Evolutionary conservation across 768 basidiomycete species (phyloP).

Genomic region (Leccinum obscurum): DNA sequence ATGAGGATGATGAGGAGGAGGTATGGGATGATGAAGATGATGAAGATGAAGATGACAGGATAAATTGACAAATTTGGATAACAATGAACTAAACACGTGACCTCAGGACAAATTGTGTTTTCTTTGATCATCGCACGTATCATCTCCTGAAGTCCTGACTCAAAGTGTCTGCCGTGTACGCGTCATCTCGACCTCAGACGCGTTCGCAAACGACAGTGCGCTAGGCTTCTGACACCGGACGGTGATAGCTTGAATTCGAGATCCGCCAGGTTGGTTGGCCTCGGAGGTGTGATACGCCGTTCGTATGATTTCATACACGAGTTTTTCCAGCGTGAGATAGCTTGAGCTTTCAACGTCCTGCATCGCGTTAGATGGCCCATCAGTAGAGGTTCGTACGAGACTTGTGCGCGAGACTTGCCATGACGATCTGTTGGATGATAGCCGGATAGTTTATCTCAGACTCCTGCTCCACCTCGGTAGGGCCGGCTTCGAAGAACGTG

Average conservation of each 20-base stretch:
- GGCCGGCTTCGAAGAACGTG: conserved; percentile 37
- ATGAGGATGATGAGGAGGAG: neutral
- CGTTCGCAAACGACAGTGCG: conserved; percentile 66
- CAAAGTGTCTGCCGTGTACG: conserved; percentile 27
- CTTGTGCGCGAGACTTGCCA: conserved; percentile 11
- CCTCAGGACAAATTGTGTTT: neutral
- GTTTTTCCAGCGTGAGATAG: conserved; percentile 25
- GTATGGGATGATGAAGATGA: neutral
- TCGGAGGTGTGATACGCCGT: conserved; percentile 58
- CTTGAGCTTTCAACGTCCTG: conserved; percentile 16
- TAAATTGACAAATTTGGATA: neutral
- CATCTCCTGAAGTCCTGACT: neutral
- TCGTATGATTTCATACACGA: conserved; percentile 45
- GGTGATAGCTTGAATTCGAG: conserved; percentile 42
- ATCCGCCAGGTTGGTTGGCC: neutral
- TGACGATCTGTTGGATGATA: conserved; percentile 36
- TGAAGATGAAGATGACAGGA: neutral
- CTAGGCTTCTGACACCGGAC: conserved; percentile 68
- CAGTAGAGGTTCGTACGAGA: neutral
- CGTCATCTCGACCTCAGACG: conserved; percentile 62
- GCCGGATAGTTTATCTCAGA: conserved; percentile 37
- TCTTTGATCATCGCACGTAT: neutral
- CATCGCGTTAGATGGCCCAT: neutral
- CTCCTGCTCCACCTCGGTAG: neutral
- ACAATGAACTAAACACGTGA: too few relatives aligned